Base-by-base conservation (phyloP, 2,329 filamentous ascomycete genomes). In the Calycina herbarum region DNA sequence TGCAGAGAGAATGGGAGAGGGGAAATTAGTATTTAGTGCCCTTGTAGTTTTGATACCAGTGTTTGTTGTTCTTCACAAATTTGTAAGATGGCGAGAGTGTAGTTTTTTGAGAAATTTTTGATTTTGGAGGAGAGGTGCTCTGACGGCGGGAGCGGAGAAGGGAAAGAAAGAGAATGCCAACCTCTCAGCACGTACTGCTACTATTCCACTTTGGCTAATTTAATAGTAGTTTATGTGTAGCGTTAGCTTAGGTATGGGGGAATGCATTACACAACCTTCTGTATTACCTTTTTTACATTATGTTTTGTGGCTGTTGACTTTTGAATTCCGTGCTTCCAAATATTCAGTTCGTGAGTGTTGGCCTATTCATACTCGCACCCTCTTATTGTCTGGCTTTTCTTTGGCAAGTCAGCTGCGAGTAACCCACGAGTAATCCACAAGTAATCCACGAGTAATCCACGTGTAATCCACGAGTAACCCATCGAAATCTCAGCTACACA, bases 31-130 rank as follows among this genome's bases (percentile, higher is more conserved):
- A 54, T 54, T 51, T 15, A 54, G 20, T 27, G 48, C 20, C 38
- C 48, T 24, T 54, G 48, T 54, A 54, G 20, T 54, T 54, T 54
- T 54, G 48, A 54, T 54, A 54, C 48, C 48, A 54, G 48, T 54
- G 48, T 54, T 54, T 54, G 20, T 54, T 38, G 31, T 40, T 40
- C 38, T 40, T 24, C 48, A 24, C 48, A 54, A 27, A 54, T 54
- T 54, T 54, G 48, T 27, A 54, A 24, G 48, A 54, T 54, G 48
- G 48, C 24, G 48, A 27, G 45, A 33, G 31, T 33, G 48, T 54
- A 24, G 48, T 54, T 24, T 20, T 54, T 54, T 24, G 24, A 3
- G 48, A n/a, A 27, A 24, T 10, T 7, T 24, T 51, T 54, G 48
- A 13, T 54, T 24, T 54, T 8, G 20, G 48, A 20, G 20, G 20